phyloP scores from a whole-genome alignment of 306 rosid genomes.

The Cyclanthera cordifolia region DNA sequence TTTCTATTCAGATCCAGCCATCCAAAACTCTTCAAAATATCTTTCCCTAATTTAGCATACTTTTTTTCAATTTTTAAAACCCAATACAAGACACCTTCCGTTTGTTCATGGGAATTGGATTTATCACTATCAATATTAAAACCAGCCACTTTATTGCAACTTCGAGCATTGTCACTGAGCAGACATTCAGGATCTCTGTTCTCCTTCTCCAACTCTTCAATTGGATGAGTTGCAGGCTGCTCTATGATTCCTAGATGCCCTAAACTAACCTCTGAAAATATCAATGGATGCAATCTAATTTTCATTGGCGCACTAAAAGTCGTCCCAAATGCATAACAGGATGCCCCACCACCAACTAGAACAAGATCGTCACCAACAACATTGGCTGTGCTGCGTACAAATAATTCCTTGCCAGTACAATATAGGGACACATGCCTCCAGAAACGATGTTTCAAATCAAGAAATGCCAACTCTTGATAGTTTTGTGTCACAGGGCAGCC shows the following conservation, averaged over 20 bases:
- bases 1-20: constrained; percentile 82
- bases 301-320: constrained; percentile 81
- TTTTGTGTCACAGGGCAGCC: constrained; percentile 82
- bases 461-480: constrained; percentile 60
- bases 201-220: constrained; percentile 21
- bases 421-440: constrained; percentile 68
- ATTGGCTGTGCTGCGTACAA: constrained; percentile 73
- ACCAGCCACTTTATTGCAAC: constrained; percentile 26
- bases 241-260: constrained; percentile 21
- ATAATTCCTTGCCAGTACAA: constrained; percentile 54
- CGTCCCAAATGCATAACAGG: constrained; percentile 96
- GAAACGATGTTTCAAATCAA: constrained; percentile 42
- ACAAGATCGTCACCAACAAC: constrained; percentile 63
- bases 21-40: constrained; percentile 70
- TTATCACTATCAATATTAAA: constrained; percentile 21
- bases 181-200: constrained; percentile 16
- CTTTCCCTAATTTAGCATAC: constrained; percentile 73
- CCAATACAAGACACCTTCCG: constrained; percentile 26
- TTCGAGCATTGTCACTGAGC: constrained; percentile 19
- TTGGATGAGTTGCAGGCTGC: constrained; percentile 13
- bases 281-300: constrained; percentile 41
- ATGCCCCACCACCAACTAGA: constrained; percentile 78
- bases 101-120: constrained; percentile 18
- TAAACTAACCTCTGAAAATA: constrained; percentile 22
- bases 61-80: constrained; percentile 58